Percentiles rank a stretch among this genome's conserved stretches.
These are phyloP conservation scores for Boletus reticulatus DNA, from an alignment of 768 basidiomycete species.

Conservation along the genomic window DNA sequence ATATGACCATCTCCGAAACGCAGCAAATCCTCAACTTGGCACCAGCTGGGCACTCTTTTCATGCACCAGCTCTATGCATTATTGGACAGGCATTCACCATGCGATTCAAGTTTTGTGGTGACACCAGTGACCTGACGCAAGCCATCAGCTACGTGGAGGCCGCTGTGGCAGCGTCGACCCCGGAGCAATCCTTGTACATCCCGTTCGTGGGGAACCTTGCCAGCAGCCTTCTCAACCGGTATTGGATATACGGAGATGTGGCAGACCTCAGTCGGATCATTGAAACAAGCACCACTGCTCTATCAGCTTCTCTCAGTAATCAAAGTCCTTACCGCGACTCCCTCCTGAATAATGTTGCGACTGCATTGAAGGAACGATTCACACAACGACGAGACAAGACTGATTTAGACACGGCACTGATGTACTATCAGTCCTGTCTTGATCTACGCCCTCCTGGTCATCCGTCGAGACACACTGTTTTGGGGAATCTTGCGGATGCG, in stretches of 20 bases:
- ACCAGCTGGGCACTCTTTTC: conserved; percentile 18
- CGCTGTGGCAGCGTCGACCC: conserved; percentile 9
- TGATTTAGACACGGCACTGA: conserved; percentile 20
- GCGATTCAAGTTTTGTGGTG: conserved; percentile 23
- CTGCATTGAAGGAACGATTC: conserved; percentile 18
- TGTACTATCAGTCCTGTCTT: conserved; percentile 14
- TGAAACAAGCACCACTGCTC: conserved; percentile 7
- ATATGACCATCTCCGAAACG: conserved; percentile 19
- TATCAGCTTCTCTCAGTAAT: neutral
- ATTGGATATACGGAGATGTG: conserved; percentile 16
- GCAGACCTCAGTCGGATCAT: conserved; percentile 19
- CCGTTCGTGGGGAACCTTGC: conserved; percentile 17
- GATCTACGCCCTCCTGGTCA: conserved; percentile 22
- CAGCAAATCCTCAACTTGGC: conserved; percentile 20
- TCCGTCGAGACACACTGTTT: conserved; percentile 3
- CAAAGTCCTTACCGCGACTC: conserved; percentile 14
- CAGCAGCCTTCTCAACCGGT: conserved; percentile 19
- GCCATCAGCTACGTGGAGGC: conserved; percentile 15
- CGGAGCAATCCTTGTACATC: conserved; percentile 13
- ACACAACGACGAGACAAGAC: conserved; percentile 5
- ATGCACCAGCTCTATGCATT: conserved; percentile 12
- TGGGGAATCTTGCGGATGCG: conserved; percentile 22
- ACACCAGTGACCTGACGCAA: conserved; percentile 20
- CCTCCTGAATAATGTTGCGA: conserved; percentile 22
- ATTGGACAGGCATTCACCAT: conserved; percentile 15